These are phyloP conservation scores for Sclerotinia minor DNA, from an alignment of 2,329 filamentous ascomycete species.

Conservation along the genomic window DNA sequence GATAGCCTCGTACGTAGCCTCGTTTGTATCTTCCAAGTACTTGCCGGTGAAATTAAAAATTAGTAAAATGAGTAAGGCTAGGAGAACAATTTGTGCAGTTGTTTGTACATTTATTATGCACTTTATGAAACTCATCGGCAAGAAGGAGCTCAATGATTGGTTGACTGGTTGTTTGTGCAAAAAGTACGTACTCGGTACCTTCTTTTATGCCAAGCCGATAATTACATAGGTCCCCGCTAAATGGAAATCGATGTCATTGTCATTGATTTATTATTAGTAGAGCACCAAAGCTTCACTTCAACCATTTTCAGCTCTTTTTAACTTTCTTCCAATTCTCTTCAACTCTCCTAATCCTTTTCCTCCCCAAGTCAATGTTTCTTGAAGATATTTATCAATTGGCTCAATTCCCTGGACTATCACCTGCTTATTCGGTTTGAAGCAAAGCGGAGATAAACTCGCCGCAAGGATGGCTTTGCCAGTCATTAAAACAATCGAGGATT, in stretches of 20 bases:
- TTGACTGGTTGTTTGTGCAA: too few species aligned
- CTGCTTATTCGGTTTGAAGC: background rate
- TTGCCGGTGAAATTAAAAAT: too few species aligned
- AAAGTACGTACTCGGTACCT: background rate
- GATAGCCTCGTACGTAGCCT: background rate
- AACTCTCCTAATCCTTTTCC: background rate
- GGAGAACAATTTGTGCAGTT: too few species aligned
- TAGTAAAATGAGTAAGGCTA: too few species aligned
- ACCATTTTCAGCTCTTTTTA: background rate
- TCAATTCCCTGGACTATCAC: too few species aligned
- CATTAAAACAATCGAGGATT: slow-evolving; percentile 70
- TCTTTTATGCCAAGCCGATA: background rate
- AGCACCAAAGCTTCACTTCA: background rate
- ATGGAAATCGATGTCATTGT: slow-evolving; percentile 1
- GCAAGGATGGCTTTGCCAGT: slow-evolving; percentile 63
- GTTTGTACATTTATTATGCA: too few species aligned
- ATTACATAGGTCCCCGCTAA: background rate
- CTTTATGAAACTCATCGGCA: too few species aligned
- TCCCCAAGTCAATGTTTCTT: background rate
- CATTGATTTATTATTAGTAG: background rate
- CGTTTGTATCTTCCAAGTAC: background rate
- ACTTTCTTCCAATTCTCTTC: too few species aligned
- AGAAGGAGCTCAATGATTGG: too few species aligned
- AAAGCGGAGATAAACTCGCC: background rate
- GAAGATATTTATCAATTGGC: background rate